Evolutionary conservation across 768 basidiomycete genomes (phyloP), one percentile per base, ranked within the genome.

Genomic region (Tricholoma matsutake): DNA sequence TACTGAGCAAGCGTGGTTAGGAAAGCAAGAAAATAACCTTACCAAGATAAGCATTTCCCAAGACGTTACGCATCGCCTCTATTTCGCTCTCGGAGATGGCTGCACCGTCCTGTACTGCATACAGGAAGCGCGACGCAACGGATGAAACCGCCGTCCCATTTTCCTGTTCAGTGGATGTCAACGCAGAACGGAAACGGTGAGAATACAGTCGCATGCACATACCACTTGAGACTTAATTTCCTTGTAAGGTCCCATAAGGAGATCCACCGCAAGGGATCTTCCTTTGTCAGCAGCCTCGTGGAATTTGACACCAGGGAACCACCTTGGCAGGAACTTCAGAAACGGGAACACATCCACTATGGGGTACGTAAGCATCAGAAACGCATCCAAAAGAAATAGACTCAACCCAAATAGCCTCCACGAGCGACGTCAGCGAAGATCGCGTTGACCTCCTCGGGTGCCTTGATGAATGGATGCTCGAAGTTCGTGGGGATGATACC

Each of bases 251-350:
- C 9, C 56, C 4, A 55, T 35, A 43, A 64, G 16, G 1, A 70
- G 47, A 8, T 72, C 68, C 25, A 35, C 43, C 1, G 67, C 8
- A 2, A 65, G 61, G 16, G 51, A 43, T 25, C 61, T 63, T 67
- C 74, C 77, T 43, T 71, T 66, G 20, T 63, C 68, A 0, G 77
- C 79, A 57, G 68, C 70, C 45, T 61, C 35, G 66, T 79, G 75
- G 70, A 81, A 80, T 1, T 61, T 63, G 16, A 77, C 79, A 13
- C 79, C 79, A n/a, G 79, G 79, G 59, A 80, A 68, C 79, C 79
- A 80, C 11, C 69, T 69, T 6, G 79, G 79, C 41, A 81, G 66
- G 47, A 73, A 63, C 47, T 69, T 68, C 64, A 81, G 73, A 71
- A 57, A 20, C 10, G 64, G 62, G 22, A 66, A 45, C 5, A 73